phyloP scores from a whole-genome alignment of 441 rosid species.

The Adansonia rubrostipa region DNA sequence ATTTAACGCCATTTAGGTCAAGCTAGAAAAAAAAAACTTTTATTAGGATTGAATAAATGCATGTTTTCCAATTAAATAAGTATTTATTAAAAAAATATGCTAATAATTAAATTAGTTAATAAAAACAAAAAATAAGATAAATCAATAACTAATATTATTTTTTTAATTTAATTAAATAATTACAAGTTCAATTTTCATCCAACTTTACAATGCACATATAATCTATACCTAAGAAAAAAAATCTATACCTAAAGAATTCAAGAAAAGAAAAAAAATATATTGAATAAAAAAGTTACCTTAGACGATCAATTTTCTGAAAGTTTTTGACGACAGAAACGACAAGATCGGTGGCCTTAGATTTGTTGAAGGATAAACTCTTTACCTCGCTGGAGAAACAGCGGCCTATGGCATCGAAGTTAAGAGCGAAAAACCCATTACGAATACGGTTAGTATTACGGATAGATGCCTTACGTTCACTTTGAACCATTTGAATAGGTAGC shows the following conservation, averaged over 20 bases:
- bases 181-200: background rate
- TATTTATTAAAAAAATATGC: background rate
- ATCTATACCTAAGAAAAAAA: background rate
- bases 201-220: background rate
- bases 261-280: background rate
- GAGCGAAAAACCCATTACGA: constrained; percentile 31
- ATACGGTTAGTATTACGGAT: constrained; percentile 36
- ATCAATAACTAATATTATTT: background rate
- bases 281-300: constrained; percentile 48
- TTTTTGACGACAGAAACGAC: constrained; percentile 83
- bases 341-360: constrained; percentile 94
- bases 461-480: no score
- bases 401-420: constrained; percentile 46
- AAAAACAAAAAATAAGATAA: background rate
- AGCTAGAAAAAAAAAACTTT: background rate
- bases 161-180: background rate
- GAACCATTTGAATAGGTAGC: no score
- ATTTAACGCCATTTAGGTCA: background rate
- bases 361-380: constrained; percentile 88
- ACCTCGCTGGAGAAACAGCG: constrained; percentile 85
- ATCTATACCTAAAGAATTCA: background rate
- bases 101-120: background rate
- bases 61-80: background rate
- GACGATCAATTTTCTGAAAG: constrained; percentile 88
- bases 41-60: background rate